Percentiles rank a stretch among this genome's conserved stretches.
phyloP scores from a whole-genome alignment of 208 protist genomes.

The Crithidia thermophila region DNA sequence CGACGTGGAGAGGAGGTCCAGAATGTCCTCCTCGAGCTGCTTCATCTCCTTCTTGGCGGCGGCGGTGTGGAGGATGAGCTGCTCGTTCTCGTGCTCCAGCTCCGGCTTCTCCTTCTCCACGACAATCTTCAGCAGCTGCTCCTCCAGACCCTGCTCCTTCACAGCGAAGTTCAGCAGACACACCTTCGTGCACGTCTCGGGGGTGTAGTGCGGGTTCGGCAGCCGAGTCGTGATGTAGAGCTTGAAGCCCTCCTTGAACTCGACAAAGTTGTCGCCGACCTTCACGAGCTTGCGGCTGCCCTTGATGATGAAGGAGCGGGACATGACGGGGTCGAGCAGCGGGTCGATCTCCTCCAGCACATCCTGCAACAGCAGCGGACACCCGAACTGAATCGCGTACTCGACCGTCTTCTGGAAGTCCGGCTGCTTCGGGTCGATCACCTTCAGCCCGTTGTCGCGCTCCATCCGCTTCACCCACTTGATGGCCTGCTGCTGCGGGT shows the following conservation, averaged over 20 bases:
- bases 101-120: constrained; percentile 98
- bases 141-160: constrained; percentile 97
- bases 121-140: constrained; percentile 98
- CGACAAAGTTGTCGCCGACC: constrained; percentile 98
- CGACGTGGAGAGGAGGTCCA: constrained; percentile 93
- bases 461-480: constrained; percentile 99
- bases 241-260: constrained; percentile 97
- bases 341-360: constrained; percentile 98
- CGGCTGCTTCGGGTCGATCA: constrained; percentile 95
- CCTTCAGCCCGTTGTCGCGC: constrained; percentile 92
- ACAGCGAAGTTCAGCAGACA: constrained; percentile 99
- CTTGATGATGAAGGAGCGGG: constrained; percentile 94
- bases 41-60: constrained; percentile 95
- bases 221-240: constrained; percentile 99
- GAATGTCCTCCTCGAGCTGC: constrained; percentile 98
- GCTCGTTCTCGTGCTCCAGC: constrained; percentile 98
- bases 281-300: constrained; percentile 93
- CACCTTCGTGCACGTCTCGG: constrained; percentile 98
- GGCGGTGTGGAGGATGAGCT: constrained; percentile 96
- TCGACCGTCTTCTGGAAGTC: constrained; percentile 97
- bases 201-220: constrained; percentile 97
- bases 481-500: constrained; percentile 99
- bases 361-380: constrained; percentile 97
- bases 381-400: constrained; percentile 97
- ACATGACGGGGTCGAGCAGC: constrained; percentile 96